Base-by-base conservation (phyloP, 2,329 filamentous ascomycete genomes). In the Coniella lustricola region DNA sequence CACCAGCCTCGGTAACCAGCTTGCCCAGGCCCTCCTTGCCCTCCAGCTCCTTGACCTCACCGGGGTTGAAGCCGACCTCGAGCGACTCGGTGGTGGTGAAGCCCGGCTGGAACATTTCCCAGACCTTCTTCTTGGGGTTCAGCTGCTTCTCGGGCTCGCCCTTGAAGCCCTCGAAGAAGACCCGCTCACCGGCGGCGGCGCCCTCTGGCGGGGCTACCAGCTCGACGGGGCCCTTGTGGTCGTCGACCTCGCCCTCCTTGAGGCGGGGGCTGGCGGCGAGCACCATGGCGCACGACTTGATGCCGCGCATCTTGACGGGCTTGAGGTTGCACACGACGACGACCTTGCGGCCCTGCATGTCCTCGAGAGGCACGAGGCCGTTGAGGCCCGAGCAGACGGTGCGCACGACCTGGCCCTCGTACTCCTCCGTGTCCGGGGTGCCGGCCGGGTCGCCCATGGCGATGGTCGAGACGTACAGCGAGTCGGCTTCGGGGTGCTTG, bases 111-210 rank as follows among this genome's bases (percentile, higher is more conserved):
- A 95, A 88, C 9, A 79, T 88, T 76, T 98, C 93, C 90, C 91
- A 97, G 53, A 97, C 75, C 83, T 97, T 97, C 83, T 97, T 98
- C 84, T 98, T 98, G 50, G 93, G 93, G 77, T 97, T 98, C 50
- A 98, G 77, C 44, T 91, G 81, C 54, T 84, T 85, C 77, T 98
- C 93, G 0, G 93, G 90, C 74, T 95, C 87, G 51, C 89, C 90
- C 67, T 88, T 77, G 84, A 88, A 98, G 41, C 93, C 93, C 64
- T 97, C 87, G 64, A 98, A 98, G 76, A 77, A 90, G 44, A 97
- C 87, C 13, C 87, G 76, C 64, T 95, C 89, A 50, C 93, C 93
- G 5, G 90, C 88, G 63, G 84, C 81, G 37, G 87, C 77, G 35
- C 79, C 88, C 16, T 76, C 79, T 1, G 93, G 93, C 1, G 91